Conservation (phyloP, 2,329 filamentous ascomycete genomes). For the Beauveria sp. region DNA sequence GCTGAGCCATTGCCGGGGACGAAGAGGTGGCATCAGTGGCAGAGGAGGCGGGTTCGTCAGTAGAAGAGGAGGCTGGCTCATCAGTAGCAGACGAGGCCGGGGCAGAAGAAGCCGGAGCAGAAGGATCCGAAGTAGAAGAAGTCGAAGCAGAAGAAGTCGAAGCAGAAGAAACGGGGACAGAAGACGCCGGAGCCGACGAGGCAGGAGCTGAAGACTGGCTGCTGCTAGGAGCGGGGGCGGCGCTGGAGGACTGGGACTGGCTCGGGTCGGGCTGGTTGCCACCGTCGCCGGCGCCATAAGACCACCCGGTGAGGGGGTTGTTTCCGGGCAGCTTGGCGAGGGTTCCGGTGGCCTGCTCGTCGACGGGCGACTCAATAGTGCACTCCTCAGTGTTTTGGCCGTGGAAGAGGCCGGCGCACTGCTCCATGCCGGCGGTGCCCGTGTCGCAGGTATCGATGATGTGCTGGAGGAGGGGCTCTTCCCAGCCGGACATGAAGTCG, state of each 20-base stretch:
- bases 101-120: not conserved
- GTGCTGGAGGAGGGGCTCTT: constrained; percentile 53
- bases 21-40: not conserved
- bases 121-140: not conserved
- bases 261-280: not conserved
- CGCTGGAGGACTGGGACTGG: not conserved
- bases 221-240: not conserved
- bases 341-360: constrained; percentile 37
- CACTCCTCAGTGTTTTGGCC: constrained; percentile 46
- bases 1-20: not conserved
- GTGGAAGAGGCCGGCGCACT: constrained; percentile 50
- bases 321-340: constrained; percentile 46
- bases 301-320: constrained; percentile 47
- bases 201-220: not conserved
- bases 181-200: not conserved
- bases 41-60: not conserved
- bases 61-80: not conserved
- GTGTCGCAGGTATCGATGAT: constrained; percentile 61
- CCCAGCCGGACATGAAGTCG: constrained; percentile 70
- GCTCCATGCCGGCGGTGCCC: constrained; percentile 51
- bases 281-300: constrained; percentile 26
- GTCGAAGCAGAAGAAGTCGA: not conserved
- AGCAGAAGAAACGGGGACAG: not conserved
- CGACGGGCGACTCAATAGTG: constrained; percentile 39
- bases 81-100: not conserved